Base-by-base conservation (phyloP, 306 rosid species). In the Prunus fruticosa region DNA sequence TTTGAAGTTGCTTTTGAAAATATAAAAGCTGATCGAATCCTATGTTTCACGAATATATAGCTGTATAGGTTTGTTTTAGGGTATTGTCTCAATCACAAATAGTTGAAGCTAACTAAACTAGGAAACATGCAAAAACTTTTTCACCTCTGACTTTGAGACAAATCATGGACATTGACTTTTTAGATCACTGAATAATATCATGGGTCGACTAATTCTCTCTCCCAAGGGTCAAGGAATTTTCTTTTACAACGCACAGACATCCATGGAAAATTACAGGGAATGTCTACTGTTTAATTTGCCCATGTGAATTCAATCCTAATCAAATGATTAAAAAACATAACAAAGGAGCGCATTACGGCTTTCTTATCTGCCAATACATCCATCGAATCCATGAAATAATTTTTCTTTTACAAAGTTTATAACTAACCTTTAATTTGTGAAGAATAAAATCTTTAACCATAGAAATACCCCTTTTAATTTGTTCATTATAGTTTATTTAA, bases 401-500 rank as follows among this genome's bases (percentile, higher is more conserved):
- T 27, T 27, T 27, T 27, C 28, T 2, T 23, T 32, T 4, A 8
- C 64, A 58, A 2, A 3, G 20, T 51, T 51, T 16, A 15, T 16
- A 14, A 2, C 7, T 51, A 51, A 51, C 56, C 20, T 51, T 51
- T 16, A 51, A 16, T 5, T 51, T 34, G 20, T 51, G n/a, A 51
- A 51, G 56, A 51, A 51, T 51, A 51, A 51, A 14, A n/a, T 16
- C 16, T 6, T 51, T 14, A 51, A 51, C 56, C 56, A 5, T 2
- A 20, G 56, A 51, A 51, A 34, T 19, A 49, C 51, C 73, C 11
- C 16, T 49, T 65, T 43, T 22, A 5, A 15, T 5, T 18, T 23
- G 3, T 67, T 28, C 58, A 3, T 15, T 72, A 54, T 47, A 67
- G 78, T 75, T 73, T 65, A 67, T 63, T 50, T 67, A 16, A n/a